Evolutionary conservation across 1,139 yeast genomes (phyloP).

Genomic region (Suhomyces maxii): DNA sequence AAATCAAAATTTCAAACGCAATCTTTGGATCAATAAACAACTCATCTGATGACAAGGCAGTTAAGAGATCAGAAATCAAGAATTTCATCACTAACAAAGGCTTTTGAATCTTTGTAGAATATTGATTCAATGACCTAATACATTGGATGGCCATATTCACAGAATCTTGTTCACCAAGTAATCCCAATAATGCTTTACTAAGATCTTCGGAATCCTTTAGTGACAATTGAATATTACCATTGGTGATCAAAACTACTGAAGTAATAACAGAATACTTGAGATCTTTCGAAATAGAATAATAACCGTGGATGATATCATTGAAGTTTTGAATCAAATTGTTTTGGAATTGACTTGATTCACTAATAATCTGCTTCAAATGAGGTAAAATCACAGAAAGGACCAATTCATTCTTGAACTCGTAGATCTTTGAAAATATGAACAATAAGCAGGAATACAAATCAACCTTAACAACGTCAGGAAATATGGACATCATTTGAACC

Average conservation of each 20-base stretch:
- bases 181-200: slow-evolving; percentile 36
- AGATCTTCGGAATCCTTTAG: slow-evolving; percentile 33
- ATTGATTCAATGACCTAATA: slow-evolving; percentile 53
- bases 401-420: slow-evolving; percentile 47
- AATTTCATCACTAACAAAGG: slow-evolving; percentile 29
- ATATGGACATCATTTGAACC: slow-evolving; percentile 58
- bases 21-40: slow-evolving; percentile 33
- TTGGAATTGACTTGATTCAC: slow-evolving; percentile 29
- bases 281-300: slow-evolving; percentile 23
- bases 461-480: slow-evolving; percentile 65
- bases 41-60: slow-evolving; percentile 17
- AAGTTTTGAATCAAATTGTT: slow-evolving; percentile 36
- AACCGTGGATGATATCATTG: slow-evolving; percentile 33
- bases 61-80: slow-evolving; percentile 34
- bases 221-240: slow-evolving; percentile 45
- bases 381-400: slow-evolving; percentile 58
- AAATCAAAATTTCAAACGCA: slow-evolving; percentile 54
- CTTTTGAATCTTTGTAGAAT: slow-evolving; percentile 27
- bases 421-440: slow-evolving; percentile 60
- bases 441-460: slow-evolving; percentile 74
- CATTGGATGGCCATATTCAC: slow-evolving; percentile 57
- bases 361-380: slow-evolving; percentile 51
- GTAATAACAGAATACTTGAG: slow-evolving; percentile 53
- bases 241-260: slow-evolving; percentile 58
- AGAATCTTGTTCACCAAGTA: slow-evolving; percentile 28